Percentiles rank a stretch among this genome's conserved stretches.
Evolutionary conservation across 2,329 filamentous ascomycete species (phyloP).

Genomic region (Parafenestella ontariensis): DNA sequence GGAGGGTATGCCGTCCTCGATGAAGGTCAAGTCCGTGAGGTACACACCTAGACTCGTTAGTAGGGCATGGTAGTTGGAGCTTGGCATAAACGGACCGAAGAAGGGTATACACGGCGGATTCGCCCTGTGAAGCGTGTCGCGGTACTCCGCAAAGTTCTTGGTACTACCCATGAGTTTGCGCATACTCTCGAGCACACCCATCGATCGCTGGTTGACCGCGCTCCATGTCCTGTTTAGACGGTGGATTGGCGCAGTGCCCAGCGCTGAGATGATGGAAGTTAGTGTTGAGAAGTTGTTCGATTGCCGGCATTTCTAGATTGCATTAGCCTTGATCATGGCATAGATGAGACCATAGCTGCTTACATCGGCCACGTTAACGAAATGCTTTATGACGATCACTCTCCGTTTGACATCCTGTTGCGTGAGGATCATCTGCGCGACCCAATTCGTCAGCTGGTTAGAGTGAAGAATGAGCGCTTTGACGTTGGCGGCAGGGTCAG

Average conservation of each 20-base stretch:
- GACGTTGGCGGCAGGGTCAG: conserved; percentile 89
- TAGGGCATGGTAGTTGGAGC: background rate
- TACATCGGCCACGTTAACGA: conserved; percentile 94
- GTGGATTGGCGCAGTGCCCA: conserved; percentile 93
- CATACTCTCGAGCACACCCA: conserved; percentile 84
- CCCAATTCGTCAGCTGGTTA: conserved; percentile 99
- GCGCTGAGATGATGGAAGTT: conserved; percentile 95
- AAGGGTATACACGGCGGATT: conserved; percentile 98
- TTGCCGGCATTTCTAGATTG: conserved; percentile 80
- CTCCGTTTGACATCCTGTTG: conserved; percentile 95
- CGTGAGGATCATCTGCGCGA: conserved; percentile 97
- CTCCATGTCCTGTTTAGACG: conserved; percentile 94
- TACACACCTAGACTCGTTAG: conserved; percentile 75
- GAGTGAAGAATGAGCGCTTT: conserved; percentile 97
- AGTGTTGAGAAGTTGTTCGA: conserved; percentile 98
- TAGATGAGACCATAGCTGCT: conserved; percentile 47
- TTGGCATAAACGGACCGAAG: conserved; percentile 70
- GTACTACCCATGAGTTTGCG: conserved; percentile 94
- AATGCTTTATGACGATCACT: conserved; percentile 97
- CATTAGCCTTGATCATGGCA: conserved; percentile 30
- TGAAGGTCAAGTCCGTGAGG: conserved; percentile 95
- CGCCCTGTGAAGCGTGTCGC: conserved; percentile 88
- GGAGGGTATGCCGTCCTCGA: conserved; percentile 96
- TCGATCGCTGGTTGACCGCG: conserved; percentile 86
- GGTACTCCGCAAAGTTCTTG: conserved; percentile 97